phyloP scores from a whole-genome alignment of 2,329 filamentous ascomycete genomes.

The Fusarium protoensiforme region DNA sequence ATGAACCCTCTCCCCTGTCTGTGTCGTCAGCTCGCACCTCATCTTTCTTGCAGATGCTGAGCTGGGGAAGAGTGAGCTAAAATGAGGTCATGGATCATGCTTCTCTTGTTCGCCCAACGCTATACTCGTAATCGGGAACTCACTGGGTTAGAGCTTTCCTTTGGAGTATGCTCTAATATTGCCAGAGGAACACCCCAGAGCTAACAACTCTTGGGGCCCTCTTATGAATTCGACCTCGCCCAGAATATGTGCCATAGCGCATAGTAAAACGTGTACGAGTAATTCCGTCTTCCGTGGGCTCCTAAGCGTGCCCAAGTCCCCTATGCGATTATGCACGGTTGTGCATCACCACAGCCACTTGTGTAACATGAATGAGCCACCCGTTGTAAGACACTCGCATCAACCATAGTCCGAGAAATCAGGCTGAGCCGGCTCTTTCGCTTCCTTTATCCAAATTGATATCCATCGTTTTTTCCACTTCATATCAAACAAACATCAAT shows the following conservation, averaged over 20 bases:
- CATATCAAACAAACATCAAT: neutral
- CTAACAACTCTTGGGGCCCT: too few species aligned
- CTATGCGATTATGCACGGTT: neutral
- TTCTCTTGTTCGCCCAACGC: neutral
- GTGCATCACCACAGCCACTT: neutral
- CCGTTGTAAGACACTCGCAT: neutral
- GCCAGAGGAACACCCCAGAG: too few species aligned
- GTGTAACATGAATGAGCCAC: neutral
- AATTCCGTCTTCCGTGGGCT: too few species aligned
- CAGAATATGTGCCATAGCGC: too few species aligned
- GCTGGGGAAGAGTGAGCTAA: neutral
- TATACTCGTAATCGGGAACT: neutral
- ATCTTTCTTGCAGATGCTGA: neutral
- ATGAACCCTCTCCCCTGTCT: neutral
- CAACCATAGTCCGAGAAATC: neutral
- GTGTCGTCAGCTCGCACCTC: neutral
- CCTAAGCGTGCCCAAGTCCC: too few species aligned
- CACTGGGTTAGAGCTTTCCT: too few species aligned
- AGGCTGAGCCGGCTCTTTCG: neutral
- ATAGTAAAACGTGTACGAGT: too few species aligned
- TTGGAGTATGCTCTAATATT: too few species aligned
- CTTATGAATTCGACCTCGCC: too few species aligned
- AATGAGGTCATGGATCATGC: neutral
- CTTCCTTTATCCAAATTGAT: neutral
- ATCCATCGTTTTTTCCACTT: neutral